Conservation (phyloP, 2,329 filamentous ascomycete species). For the Paecilomyces niveus region DNA sequence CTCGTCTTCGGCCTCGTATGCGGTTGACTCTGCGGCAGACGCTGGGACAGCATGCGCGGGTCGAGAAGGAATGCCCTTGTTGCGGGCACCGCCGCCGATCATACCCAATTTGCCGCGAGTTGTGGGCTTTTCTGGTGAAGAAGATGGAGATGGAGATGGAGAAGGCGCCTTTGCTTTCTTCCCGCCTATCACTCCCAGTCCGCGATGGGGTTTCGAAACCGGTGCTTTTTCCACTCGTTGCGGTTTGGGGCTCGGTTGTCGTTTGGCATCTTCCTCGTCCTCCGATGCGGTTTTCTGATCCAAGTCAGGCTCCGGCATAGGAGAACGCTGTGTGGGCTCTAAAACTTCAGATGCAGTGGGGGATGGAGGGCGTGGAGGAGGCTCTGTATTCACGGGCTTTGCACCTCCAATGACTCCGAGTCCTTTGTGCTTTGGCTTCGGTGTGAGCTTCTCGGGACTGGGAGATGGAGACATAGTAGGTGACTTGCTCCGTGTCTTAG, state of each 20-base stretch:
- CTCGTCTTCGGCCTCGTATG: conserved; percentile 2
- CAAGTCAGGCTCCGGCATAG: background rate
- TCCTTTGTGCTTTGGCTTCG: conserved; percentile 6
- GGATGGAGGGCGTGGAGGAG: conserved; percentile 4
- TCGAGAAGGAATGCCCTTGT: background rate
- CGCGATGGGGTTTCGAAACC: conserved; percentile 2
- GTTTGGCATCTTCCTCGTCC: background rate
- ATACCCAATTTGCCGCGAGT: conserved; percentile 24
- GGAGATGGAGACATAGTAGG: background rate
- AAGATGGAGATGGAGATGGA: conserved; percentile 10
- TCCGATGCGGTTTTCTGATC: background rate
- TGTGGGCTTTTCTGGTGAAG: conserved; percentile 14
- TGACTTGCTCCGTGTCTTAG: conserved; percentile 1
- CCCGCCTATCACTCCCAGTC: conserved; percentile 17
- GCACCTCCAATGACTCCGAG: conserved; percentile 11
- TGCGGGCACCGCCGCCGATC: conserved; percentile 20
- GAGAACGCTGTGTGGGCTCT: background rate
- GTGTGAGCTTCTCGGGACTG: background rate
- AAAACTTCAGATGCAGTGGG: conserved; percentile 7
- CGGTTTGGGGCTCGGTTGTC: background rate
- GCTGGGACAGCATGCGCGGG: background rate
- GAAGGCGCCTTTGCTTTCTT: conserved; percentile 12
- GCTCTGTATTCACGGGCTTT: background rate
- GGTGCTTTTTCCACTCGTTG: background rate
- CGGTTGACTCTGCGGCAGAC: background rate